Base-by-base conservation (phyloP, 768 basidiomycete species). In the Floccularia luteovirens region DNA sequence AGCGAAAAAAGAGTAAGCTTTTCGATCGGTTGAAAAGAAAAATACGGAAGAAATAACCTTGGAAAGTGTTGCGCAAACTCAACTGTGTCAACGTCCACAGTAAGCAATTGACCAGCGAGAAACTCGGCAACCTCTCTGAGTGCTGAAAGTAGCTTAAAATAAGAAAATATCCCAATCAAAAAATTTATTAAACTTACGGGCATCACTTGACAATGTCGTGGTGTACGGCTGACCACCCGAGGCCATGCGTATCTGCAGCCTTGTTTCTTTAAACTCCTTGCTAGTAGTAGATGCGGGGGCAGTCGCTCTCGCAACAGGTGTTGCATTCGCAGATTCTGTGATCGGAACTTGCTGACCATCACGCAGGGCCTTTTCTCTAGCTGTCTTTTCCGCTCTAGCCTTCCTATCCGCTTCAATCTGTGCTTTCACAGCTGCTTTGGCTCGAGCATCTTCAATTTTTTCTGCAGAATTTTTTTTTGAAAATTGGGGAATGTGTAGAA, bases 341-440 rank as follows among this genome's bases (percentile, higher is more conserved):
- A 43, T 41, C 13, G 59, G 57, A 10, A 67, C 39, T 7, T 62
- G 56, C 39, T 66, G 65, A 1, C 93, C 93, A 24, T 94, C 90
- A 23, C 93, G 75, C 5, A 93, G 56, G 0, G 92, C 93, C 57
- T 97, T 97, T 62, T 97, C 94, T 34, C 81, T 68, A 0, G 92
- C 92, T 1, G 81, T 70, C 52, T 88, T 92, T 55, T 86, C 91
- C 0, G 90, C 90, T 14, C 94, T 79, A 6, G 77, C 82, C 38
- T 77, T 76, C 64, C 92, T 98, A 67, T 96, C 93, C 0, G 82
- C 88, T 60, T 93, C 92, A 48, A 97, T 96, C 58, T 96, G 92
- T 1, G 86, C 89, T 56, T 90, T 91, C 54, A 97, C 69, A 0
- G 87, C 86, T 2, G 88, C 89, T 46, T 68, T 79, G 1, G 91